Evolutionary conservation across 2,329 filamentous ascomycete genomes (phyloP), one percentile per base, ranked within the genome.

Genomic region (Teratosphaeriaceae sp.): DNA sequence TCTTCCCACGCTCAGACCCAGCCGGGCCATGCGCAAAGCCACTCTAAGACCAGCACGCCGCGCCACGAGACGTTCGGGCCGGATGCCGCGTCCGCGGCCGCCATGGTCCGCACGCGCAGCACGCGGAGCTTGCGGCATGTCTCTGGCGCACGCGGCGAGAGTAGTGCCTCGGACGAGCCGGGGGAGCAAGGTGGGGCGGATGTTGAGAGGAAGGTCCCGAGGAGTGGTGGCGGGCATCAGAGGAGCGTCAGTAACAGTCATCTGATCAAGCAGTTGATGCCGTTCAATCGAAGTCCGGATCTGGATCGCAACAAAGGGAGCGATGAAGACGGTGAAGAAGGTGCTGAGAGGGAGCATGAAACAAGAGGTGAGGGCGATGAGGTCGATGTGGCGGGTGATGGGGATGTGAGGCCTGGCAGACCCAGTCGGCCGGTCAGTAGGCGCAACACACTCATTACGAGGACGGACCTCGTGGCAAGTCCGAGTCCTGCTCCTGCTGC

Each of bases 1-100:
- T n/a, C n/a, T n/a, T n/a, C n/a, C n/a, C n/a, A n/a, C n/a, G n/a
- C n/a, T n/a, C n/a, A n/a, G n/a, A n/a, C n/a, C n/a, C n/a, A n/a
- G n/a, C n/a, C n/a, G n/a, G n/a, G n/a, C n/a, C n/a, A n/a, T n/a
- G 46, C 62, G 62, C 37, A 22, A 12, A 35, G 68, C 26, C 57
- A 61, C 4, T 72, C 68, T 4, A 74, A 74, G 47, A 70, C 66
- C 7, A 66, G 66, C 3, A 75, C 72, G 11, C 72, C 72, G 4
- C 59, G 71, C 22, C 62, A 60, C 2, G 62, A 68, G 1, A 56
- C 60, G 3, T 71, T 72, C 39, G 65, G 67, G 1, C 65, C 60
- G 20, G 51, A 52, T 4, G 27, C 11, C 27, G 12, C 27, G 27
- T 6, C 27, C n/a, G n/a, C n/a, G n/a, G 49, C 64, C 7, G 60